Conservation (phyloP, 148 eudicot species). For the Vaccinium macrocarpon region DNA sequence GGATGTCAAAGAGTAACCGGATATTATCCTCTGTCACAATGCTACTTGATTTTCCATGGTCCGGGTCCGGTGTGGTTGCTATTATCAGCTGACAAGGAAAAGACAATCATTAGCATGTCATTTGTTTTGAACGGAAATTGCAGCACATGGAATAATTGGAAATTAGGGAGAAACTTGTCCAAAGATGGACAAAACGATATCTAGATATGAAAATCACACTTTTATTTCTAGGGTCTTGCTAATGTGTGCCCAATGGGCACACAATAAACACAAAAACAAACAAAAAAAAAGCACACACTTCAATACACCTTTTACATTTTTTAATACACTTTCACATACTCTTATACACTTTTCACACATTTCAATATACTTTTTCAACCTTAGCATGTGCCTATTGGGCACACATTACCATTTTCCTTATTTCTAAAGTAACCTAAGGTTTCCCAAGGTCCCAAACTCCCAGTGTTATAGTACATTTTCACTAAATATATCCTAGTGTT, state of each 20-base stretch:
- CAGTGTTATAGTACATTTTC: neutral
- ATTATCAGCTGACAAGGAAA: slow-evolving; percentile 46
- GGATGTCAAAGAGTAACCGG: slow-evolving; percentile 63
- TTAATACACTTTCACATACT: too few relatives aligned
- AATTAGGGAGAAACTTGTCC: neutral
- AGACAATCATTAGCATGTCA: slow-evolving; percentile 14
- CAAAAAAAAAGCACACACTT: too few relatives aligned
- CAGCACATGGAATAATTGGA: neutral
- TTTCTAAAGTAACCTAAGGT: too few relatives aligned
- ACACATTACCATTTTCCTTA: too few relatives aligned
- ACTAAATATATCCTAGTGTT: neutral
- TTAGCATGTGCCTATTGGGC: too few relatives aligned
- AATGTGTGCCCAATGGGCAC: too few relatives aligned
- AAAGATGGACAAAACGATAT: neutral
- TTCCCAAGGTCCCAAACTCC: neutral
- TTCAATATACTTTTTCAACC: too few relatives aligned
- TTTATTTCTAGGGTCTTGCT: too few relatives aligned
- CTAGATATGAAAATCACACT: slow-evolving; percentile 9
- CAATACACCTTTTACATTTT: too few relatives aligned
- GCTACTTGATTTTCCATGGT: slow-evolving; percentile 46
- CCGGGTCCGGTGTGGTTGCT: slow-evolving; percentile 45
- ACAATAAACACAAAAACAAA: too few relatives aligned
- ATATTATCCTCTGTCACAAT: slow-evolving; percentile 68
- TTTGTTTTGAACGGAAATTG: neutral
- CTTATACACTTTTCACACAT: too few relatives aligned